phyloP scores from a whole-genome alignment of 305 asterid species.

The Striga hermonthica region DNA sequence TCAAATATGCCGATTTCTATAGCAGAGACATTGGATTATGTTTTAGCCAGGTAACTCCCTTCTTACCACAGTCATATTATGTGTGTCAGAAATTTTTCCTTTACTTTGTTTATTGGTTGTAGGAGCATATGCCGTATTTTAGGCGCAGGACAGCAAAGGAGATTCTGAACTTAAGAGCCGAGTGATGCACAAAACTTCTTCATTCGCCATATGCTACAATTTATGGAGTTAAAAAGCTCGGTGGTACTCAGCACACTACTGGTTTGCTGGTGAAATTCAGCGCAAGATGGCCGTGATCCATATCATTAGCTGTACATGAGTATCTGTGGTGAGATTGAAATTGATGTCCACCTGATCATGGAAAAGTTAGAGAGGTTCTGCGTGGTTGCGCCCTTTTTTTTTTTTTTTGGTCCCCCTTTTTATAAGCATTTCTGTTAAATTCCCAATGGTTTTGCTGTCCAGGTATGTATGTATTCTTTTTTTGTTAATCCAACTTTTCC shows the following conservation, averaged over 20 bases:
- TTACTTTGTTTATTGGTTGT: slow-evolving; percentile 4
- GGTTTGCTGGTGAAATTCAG: no score
- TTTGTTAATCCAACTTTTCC: no score
- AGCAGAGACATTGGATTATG: slow-evolving; percentile 30
- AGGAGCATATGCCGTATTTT: slow-evolving; percentile 30
- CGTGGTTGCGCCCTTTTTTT: no score
- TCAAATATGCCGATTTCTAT: slow-evolving; percentile 61
- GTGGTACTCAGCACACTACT: no score
- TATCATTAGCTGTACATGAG: not conserved
- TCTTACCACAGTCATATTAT: not conserved
- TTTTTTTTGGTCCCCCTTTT: not conserved
- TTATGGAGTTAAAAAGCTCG: no score
- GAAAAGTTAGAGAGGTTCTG: no score
- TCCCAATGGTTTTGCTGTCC: not conserved
- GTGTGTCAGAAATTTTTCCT: not conserved
- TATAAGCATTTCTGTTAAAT: not conserved
- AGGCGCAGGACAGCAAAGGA: slow-evolving; percentile 29
- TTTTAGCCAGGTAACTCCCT: slow-evolving; percentile 26
- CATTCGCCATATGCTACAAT: no score
- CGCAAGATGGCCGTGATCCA: not conserved
- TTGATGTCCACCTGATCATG: not conserved
- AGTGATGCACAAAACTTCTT: not conserved
- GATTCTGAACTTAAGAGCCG: slow-evolving; percentile 28
- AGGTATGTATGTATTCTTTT: no score
- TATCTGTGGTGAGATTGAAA: slow-evolving; percentile 8